Evolutionary conservation across 495 filamentous ascomycete genomes (phyloP), one percentile per base, ranked within the genome.

Genomic region (Bombardia bombarda): DNA sequence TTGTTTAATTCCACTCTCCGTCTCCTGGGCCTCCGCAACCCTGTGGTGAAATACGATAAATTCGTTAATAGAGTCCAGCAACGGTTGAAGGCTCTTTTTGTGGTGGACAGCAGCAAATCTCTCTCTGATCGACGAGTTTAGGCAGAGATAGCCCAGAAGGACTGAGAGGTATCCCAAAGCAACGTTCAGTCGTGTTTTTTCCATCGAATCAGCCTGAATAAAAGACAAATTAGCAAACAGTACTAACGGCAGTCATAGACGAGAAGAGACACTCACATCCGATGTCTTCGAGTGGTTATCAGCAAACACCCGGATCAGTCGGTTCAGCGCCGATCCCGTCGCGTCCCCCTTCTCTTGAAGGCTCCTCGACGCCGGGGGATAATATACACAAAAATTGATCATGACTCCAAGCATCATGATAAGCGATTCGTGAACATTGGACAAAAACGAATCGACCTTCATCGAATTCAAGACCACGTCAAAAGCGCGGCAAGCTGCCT

Each of bases 91-190:
- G 10, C 68, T 82, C 32, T 72, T 72, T 6, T 78, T 73, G 2
- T 75, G 75, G 33, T 87, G 68, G 21, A 62, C 69, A 5, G 61
- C 32, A 51, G 66, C 23, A 21, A 90, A 68, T 17, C 68, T 58
- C 20, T 61, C 56, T 25, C 74, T 61, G 10, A 78, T 75, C 22
- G 69, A 65, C 10, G 54, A 36, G 38, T 79, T 66, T 16, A 90
- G 67, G 55, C 83, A 88, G 13, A 96, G 70, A 38, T 83, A 86
- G 21, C 86, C 83, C 9, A 99, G 67, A 3, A 96, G 69, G 4
- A 97, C 79, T 1, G 90, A 80, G 32, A 99, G 71, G 53, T 95
- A 99, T 21, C 93, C 93, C 45, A 90, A 80, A 2, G 86, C 84
- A 22, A 99, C 88, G 58, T 90, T 95, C 39, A 80, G 75, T 39